Evolutionary conservation across 2,329 filamentous ascomycete species (phyloP).

Genomic region (Didymella glomerata): DNA sequence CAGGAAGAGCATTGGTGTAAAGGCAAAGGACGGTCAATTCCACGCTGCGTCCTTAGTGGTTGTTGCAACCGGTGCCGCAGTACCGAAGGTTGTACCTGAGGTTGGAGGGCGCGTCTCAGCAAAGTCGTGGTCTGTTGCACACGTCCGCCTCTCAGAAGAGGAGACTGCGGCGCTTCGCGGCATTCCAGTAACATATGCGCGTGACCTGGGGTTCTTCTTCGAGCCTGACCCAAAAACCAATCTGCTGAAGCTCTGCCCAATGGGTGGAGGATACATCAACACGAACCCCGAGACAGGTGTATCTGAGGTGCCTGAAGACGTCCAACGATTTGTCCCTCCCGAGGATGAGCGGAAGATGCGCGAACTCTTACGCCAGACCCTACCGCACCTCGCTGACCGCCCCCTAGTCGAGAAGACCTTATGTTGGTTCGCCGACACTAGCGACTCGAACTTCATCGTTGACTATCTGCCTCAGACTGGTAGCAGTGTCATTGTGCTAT

Average conservation of each 20-base stretch:
- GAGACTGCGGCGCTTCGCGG: conserved; percentile 64
- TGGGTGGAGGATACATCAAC: conserved; percentile 65
- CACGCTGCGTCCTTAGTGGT: conserved; percentile 57
- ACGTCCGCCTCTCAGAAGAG: conserved; percentile 64
- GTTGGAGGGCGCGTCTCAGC: conserved; percentile 62
- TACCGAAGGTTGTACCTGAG: conserved; percentile 58
- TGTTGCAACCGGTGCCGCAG: conserved; percentile 62
- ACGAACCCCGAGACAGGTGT: conserved; percentile 55
- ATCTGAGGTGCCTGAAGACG: conserved; percentile 52
- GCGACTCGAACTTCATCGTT: conserved; percentile 67
- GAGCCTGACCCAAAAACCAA: conserved; percentile 68
- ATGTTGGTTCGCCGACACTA: conserved; percentile 72
- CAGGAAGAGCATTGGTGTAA: conserved; percentile 45
- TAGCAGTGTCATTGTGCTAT: conserved; percentile 59
- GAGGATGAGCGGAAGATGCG: conserved; percentile 64
- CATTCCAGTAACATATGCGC: conserved; percentile 68
- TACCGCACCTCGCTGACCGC: conserved; percentile 63
- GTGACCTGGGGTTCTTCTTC: conserved; percentile 72
- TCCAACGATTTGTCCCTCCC: conserved; percentile 59
- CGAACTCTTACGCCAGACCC: conserved; percentile 59
- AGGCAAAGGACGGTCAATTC: conserved; percentile 51
- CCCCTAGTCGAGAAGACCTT: conserved; percentile 65
- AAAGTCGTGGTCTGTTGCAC: conserved; percentile 67
- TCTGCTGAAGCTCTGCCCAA: conserved; percentile 67
- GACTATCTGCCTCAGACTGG: conserved; percentile 64